Evolutionary conservation across 2,329 filamentous ascomycete species (phyloP).

Genomic region (Exophiala sideris): DNA sequence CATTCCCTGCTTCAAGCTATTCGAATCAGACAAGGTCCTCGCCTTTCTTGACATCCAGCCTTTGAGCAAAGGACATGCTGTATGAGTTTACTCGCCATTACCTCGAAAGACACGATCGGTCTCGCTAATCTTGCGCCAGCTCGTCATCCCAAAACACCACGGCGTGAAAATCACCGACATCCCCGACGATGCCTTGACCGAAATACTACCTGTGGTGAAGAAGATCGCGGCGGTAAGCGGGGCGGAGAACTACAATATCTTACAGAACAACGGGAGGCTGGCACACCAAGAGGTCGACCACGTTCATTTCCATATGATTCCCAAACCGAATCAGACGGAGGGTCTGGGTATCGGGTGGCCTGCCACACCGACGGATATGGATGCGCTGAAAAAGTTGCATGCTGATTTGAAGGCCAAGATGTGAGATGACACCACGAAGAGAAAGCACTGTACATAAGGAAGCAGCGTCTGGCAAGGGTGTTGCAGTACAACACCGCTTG

Average conservation of each 20-base stretch:
- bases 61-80: conserved; percentile 81
- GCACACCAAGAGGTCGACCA: conserved; percentile 93
- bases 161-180: conserved; percentile 89
- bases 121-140: conserved; percentile 49
- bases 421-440: conserved; percentile 42
- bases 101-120: conserved; percentile 9
- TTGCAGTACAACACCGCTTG: neutral
- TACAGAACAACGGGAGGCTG: conserved; percentile 91
- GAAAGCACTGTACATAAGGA: neutral
- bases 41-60: conserved; percentile 97
- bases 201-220: conserved; percentile 84
- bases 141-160: conserved; percentile 94
- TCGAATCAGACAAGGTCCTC: conserved; percentile 87
- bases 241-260: conserved; percentile 79
- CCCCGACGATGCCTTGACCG: conserved; percentile 78
- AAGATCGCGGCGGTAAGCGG: conserved; percentile 76
- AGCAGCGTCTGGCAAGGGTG: too few species aligned
- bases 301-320: conserved; percentile 97
- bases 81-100: conserved; percentile 39
- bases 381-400: conserved; percentile 70
- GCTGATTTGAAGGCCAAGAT: conserved; percentile 90
- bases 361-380: conserved; percentile 71
- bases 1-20: conserved; percentile 94
- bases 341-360: conserved; percentile 82
- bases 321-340: conserved; percentile 81